phyloP scores from a whole-genome alignment of 192 early-diverging fungal genomes.

The Pecoramyces ruminantium region DNA sequence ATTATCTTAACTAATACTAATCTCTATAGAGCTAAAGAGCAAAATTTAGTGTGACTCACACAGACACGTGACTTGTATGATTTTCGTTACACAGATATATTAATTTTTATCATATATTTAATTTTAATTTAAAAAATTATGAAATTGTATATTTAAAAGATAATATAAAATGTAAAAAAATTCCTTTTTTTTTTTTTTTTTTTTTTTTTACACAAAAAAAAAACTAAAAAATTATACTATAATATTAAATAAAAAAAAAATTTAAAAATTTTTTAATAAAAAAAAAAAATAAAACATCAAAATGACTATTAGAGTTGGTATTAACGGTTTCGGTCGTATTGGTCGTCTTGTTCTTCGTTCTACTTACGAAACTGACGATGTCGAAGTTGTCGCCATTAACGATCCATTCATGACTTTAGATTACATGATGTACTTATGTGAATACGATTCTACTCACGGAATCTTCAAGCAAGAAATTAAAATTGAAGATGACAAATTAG shows the following conservation, averaged over 20 bases:
- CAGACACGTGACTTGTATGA: background rate
- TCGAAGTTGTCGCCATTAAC: slow-evolving; percentile 81
- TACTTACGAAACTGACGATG: slow-evolving; percentile 40
- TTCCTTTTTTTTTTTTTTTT: background rate
- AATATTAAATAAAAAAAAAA: too few species aligned
- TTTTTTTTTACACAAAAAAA: background rate
- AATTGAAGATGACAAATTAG: slow-evolving; percentile 67
- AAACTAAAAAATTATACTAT: background rate
- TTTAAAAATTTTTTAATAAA: background rate
- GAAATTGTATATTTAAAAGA: background rate
- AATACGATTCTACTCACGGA: slow-evolving; percentile 99
- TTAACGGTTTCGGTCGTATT: slow-evolving; percentile 77
- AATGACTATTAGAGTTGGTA: background rate
- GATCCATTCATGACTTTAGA: slow-evolving; percentile 92
- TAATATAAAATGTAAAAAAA: background rate
- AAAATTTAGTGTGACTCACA: background rate
- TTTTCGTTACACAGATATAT: background rate
- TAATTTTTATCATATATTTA: background rate
- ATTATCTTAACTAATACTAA: too few species aligned
- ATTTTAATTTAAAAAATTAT: background rate
- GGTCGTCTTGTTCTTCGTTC: slow-evolving; percentile 93
- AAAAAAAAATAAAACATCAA: background rate
- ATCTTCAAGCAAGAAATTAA: slow-evolving; percentile 70
- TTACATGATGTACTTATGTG: slow-evolving; percentile 63
- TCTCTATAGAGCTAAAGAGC: too few species aligned